These are phyloP conservation scores for Ophiostoma australiae DNA, from an alignment of 2,329 filamentous ascomycete species.

Conservation along the genomic window DNA sequence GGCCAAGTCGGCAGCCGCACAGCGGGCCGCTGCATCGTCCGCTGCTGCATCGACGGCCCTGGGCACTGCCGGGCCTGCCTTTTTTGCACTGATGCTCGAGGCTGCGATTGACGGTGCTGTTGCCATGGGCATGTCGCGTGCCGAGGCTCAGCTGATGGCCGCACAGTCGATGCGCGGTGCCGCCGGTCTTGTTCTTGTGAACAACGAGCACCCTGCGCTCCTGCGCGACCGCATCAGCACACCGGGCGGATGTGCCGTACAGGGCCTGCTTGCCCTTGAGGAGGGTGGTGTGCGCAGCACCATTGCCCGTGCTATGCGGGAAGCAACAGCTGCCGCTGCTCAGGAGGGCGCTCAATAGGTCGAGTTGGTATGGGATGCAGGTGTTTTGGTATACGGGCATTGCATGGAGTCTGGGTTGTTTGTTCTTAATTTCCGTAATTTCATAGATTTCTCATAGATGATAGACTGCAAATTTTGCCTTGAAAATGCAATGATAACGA, in stretches of 20 bases:
- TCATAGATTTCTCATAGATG: not conserved
- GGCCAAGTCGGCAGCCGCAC: slow-evolving; percentile 43
- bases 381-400: slow-evolving; percentile 12
- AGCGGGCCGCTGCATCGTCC: slow-evolving; percentile 39
- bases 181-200: slow-evolving; percentile 59
- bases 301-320: slow-evolving; percentile 62
- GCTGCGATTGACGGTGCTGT: slow-evolving; percentile 72
- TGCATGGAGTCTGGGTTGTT: not conserved
- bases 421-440: not conserved
- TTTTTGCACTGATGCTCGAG: slow-evolving; percentile 71
- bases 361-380: not conserved
- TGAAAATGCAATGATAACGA: not conserved
- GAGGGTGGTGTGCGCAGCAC: slow-evolving; percentile 65
- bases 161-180: slow-evolving; percentile 74
- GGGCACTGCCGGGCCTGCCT: slow-evolving; percentile 69
- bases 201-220: slow-evolving; percentile 68
- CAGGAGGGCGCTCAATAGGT: slow-evolving; percentile 17
- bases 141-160: slow-evolving; percentile 70
- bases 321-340: slow-evolving; percentile 62
- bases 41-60: slow-evolving; percentile 70
- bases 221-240: slow-evolving; percentile 72
- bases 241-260: slow-evolving; percentile 73
- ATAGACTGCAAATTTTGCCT: not conserved
- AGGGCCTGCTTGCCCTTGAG: slow-evolving; percentile 67
- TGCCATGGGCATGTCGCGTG: slow-evolving; percentile 69